Evolutionary conservation across 2,329 filamentous ascomycete genomes (phyloP), one percentile per base, ranked within the genome.

Genomic region (Aspergillus piperis): DNA sequence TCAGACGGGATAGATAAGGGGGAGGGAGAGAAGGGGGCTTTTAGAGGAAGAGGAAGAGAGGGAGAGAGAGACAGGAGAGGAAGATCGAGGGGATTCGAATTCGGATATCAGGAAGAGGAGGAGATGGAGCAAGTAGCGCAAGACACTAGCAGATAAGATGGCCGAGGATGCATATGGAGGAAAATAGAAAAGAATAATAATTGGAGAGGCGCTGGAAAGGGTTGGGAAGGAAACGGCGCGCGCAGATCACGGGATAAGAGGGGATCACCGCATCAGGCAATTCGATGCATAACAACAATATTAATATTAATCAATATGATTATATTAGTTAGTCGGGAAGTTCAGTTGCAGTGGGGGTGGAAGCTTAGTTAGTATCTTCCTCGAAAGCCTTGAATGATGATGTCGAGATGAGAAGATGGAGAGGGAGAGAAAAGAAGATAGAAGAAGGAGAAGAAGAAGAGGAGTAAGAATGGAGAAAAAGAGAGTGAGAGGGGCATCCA

Each of bases 31-130:
- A 13, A 13, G 11, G 11, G 32, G 39, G 23, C 10, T 30, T 23
- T 7, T 21, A 21, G 19, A 21, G 19, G 19, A 27, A 11, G 10
- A 27, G 27, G 27, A 11, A 30, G 10, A 30, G 10, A 30, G 27
- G 10, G 10, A 30, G 47, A 23, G 32, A 27, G 48, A 30, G 21
- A 32, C 49, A 50, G 39, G 54, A 50, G 1, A 21, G 48, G 54
- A 54, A 30, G 50, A 30, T 39, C 19, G 17, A 11, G 39, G 13
- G 19, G 36, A 39, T 42, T n/a, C n/a, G 36, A 25, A 36, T n/a
- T 30, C n/a, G 38, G 23, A 52, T 10, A 57, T 62, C 56, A 57
- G 56, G 60, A 53, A 52, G 54, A 52, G 36, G n/a, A 19, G 54
- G 25, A 44, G 54, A 39, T 6, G 51, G 51, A 17, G 15, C 15